Percentiles rank a stretch among this genome's conserved stretches.
phyloP scores from a whole-genome alignment of 345 rosid species.

The Salix suchowensis region DNA sequence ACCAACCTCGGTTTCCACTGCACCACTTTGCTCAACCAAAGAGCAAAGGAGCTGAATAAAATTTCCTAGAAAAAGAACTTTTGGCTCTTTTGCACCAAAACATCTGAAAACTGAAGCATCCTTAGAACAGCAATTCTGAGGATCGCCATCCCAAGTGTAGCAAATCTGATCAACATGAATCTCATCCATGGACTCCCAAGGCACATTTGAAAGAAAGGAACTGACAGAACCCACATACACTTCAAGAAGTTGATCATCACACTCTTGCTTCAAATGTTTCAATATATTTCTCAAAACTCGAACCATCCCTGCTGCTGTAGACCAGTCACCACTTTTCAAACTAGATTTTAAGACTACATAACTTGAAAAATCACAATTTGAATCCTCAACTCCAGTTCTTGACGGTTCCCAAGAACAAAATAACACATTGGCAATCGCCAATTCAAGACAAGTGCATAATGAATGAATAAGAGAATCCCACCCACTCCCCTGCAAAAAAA shows the following conservation, averaged over 20 bases:
- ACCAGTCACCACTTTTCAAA: conserved; percentile 53
- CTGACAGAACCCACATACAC: conserved; percentile 37
- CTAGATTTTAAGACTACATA: conserved; percentile 32
- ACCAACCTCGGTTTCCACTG: conserved; percentile 27
- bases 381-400: conserved; percentile 13
- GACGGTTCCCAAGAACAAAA: conserved; percentile 19
- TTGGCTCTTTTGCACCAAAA: conserved; percentile 21
- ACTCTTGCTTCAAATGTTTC: conserved; percentile 56
- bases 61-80: conserved; percentile 48
- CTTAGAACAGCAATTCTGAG: conserved; percentile 8
- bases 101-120: conserved; percentile 18
- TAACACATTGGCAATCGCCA: conserved; percentile 28
- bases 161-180: conserved; percentile 21
- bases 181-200: conserved; percentile 50
- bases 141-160: background rate
- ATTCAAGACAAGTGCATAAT: conserved; percentile 45
- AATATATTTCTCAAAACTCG: conserved; percentile 50
- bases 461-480: conserved; percentile 43
- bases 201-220: conserved; percentile 43
- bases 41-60: conserved; percentile 75
- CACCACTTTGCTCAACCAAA: conserved; percentile 40
- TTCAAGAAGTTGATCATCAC: conserved; percentile 39
- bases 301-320: conserved; percentile 45
- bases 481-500: conserved; percentile 41
- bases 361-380: conserved; percentile 16